These are phyloP conservation scores for Ophryocystis elektroscirrha DNA, from an alignment of 169 alveolate genomes.

Conservation along the genomic window DNA sequence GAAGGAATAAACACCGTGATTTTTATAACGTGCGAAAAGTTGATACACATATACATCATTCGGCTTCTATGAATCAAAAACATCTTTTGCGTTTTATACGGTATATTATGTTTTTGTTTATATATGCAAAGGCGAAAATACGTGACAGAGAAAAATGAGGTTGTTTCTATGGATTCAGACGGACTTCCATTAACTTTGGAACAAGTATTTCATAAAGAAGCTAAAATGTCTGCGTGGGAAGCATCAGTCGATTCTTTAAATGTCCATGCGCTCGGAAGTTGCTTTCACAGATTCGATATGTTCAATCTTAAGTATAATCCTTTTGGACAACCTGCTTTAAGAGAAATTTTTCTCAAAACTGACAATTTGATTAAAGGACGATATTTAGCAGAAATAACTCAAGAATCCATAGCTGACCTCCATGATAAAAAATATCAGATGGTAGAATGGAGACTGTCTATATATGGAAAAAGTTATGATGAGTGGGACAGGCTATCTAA, in stretches of 20 bases:
- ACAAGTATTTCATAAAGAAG: conserved; percentile 35
- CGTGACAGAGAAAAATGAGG: conserved; percentile 34
- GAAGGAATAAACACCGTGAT: conserved; percentile 35
- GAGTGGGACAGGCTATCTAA: conserved; percentile 66
- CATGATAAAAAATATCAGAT: conserved; percentile 49
- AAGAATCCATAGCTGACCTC: conserved; percentile 50
- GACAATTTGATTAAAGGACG: conserved; percentile 58
- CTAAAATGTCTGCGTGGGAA: conserved; percentile 34
- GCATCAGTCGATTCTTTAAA: conserved; percentile 40
- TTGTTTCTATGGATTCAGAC: conserved; percentile 28
- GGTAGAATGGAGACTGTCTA: conserved; percentile 69
- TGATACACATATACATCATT: conserved; percentile 73
- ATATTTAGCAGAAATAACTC: conserved; percentile 58
- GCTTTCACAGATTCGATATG: conserved; percentile 66
- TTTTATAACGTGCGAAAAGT: conserved; percentile 68
- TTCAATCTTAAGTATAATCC: conserved; percentile 68
- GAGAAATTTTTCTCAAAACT: conserved; percentile 60
- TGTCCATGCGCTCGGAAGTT: conserved; percentile 53
- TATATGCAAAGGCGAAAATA: conserved; percentile 25
- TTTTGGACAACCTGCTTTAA: conserved; percentile 45
- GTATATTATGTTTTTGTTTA: conserved; percentile 11
- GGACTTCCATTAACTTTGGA: conserved; percentile 27
- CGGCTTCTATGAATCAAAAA: conserved; percentile 66
- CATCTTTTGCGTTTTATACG: conserved; percentile 54
- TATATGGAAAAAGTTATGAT: conserved; percentile 52